Base-by-base conservation (phyloP, 495 filamentous ascomycete species). In the Hypoxylon rickii region DNA sequence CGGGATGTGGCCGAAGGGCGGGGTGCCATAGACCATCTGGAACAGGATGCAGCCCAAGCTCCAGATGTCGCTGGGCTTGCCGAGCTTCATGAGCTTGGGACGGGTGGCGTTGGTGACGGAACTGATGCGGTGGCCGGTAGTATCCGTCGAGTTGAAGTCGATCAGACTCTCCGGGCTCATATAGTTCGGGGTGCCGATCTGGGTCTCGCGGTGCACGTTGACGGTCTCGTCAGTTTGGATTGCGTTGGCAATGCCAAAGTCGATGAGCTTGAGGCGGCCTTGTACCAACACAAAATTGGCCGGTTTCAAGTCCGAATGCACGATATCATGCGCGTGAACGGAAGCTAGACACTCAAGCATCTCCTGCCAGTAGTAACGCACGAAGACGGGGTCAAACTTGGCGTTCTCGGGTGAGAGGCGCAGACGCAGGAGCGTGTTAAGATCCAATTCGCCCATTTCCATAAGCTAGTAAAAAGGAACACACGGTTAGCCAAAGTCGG, bases 301-400 rank as follows among this genome's bases (percentile, higher is more conserved):
- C 1, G 94, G 94, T 65, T 98, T 98, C 22, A 98, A 79, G 66
- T 98, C 94, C 1, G 89, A 95, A 70, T 98, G 94, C 8, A 98
- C 92, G 43, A 98, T 90, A 68, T 96, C 92, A 61, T 85, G 76
- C 0, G 85, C 79, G 66, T 98, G 94, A 0, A 98, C 91, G 2
- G 92, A 82, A 44, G 89, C 82, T 3, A 98, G 86, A 70, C 94
- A 98, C 64, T 95, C 90, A 3, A 98, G 87, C 95, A 98, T 97
- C 73, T 98, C 94, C 65, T 92, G 90, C 94, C 94, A 98, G 76
- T 96, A 96, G 72, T 90, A 90, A 7, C 94, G 87, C n/a, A 92
- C 89, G 62, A 97, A 97, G 42, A 85, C 88, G 7, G 89, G 79
- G 66, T 98, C 94, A 50, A 97, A 88, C 20, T 74, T 75, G 26